These are phyloP conservation scores for Nannochloropsis gaditana DNA, from an alignment of 108 stramenopile species.

Conservation along the genomic window DNA sequence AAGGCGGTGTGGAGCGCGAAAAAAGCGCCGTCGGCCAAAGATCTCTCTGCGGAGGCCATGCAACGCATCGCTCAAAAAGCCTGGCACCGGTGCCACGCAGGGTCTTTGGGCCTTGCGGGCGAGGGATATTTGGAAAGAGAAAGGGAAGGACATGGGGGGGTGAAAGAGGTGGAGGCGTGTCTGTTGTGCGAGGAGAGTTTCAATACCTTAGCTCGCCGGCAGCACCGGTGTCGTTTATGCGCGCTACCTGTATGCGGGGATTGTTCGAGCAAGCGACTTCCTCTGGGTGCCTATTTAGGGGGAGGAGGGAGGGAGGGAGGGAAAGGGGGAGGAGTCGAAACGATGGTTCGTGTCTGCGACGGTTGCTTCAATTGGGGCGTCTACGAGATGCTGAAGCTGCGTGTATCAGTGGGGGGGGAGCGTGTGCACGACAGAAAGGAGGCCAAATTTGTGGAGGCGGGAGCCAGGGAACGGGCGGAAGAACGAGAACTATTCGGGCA, in stretches of 20 bases:
- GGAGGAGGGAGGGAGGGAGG: background rate
- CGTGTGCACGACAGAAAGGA: background rate
- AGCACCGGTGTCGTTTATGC: constrained; percentile 5
- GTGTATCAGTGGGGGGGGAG: background rate
- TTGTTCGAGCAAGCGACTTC: background rate
- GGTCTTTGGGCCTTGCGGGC: no score
- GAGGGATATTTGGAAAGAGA: no score
- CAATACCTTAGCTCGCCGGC: background rate
- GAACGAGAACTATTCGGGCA: background rate
- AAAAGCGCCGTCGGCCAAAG: background rate
- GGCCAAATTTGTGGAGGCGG: background rate
- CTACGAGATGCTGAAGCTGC: background rate
- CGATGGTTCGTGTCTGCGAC: background rate
- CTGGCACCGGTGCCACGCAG: background rate
- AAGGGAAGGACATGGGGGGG: background rate
- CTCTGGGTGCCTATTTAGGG: background rate
- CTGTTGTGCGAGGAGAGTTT: constrained; percentile 1
- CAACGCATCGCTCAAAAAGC: background rate
- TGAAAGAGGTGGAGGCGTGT: background rate
- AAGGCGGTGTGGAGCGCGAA: background rate
- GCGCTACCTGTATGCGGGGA: background rate
- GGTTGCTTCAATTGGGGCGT: background rate
- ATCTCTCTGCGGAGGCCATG: background rate
- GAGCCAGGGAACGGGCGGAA: background rate
- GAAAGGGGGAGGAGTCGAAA: background rate